phyloP scores from a whole-genome alignment of 106 monocot species.

The Xerophyta viscosa region DNA sequence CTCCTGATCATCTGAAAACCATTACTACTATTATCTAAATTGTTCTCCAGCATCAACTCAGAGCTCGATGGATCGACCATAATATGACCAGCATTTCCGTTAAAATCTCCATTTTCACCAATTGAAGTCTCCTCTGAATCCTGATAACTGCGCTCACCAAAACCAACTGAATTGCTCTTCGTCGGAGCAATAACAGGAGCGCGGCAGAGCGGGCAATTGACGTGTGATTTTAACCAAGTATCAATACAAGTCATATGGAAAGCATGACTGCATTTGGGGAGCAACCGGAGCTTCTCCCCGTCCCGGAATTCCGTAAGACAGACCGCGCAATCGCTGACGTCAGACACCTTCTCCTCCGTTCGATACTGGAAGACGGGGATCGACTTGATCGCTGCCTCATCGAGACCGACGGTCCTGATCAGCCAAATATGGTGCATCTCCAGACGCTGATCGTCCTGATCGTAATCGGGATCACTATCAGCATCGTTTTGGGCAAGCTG shows the following conservation, averaged over 20 bases:
- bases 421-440: conserved; percentile 64
- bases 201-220: conserved; percentile 85
- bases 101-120: neutral
- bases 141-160: neutral
- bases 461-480: too few species aligned
- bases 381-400: conserved; percentile 54
- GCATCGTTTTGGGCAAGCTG: neutral
- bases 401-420: conserved; percentile 76
- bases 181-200: conserved; percentile 41
- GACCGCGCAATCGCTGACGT: conserved; percentile 73
- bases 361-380: conserved; percentile 51
- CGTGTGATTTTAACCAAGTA: conserved; percentile 70
- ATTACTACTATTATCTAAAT: too few species aligned
- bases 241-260: conserved; percentile 83
- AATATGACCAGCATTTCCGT: neutral
- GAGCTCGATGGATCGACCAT: conserved; percentile 4
- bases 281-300: conserved; percentile 60
- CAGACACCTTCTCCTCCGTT: too few species aligned
- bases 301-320: conserved; percentile 77
- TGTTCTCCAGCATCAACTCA: neutral
- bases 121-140: neutral
- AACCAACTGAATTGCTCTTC: neutral
- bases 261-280: conserved; percentile 72
- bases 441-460: conserved; percentile 3
- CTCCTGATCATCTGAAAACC: conserved; percentile 33